phyloP scores from a whole-genome alignment of 192 early-diverging fungal species.

The Entomortierella lignicola region DNA sequence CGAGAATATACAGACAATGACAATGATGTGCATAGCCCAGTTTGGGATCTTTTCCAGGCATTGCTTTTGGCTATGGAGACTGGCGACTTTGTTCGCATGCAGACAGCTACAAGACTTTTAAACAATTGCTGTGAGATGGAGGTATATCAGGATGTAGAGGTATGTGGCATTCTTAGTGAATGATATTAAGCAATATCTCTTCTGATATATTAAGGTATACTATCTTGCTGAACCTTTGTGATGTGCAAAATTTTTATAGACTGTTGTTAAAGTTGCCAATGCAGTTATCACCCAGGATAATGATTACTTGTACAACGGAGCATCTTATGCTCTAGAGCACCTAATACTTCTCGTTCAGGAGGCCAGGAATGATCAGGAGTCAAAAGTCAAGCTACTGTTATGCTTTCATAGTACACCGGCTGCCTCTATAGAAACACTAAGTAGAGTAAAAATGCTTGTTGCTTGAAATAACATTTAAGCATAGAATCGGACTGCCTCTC shows the following conservation, averaged over 20 bases:
- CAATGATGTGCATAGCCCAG: neutral
- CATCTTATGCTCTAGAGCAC: slow-evolving; percentile 16
- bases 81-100: slow-evolving; percentile 47
- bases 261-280: slow-evolving; percentile 12
- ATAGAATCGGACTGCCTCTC: too few species aligned
- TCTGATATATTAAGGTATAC: neutral
- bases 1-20: too few species aligned
- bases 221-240: neutral
- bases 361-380: neutral
- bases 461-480: neutral
- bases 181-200: neutral
- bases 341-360: slow-evolving; percentile 16
- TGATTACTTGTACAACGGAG: slow-evolving; percentile 28
- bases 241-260: slow-evolving; percentile 4
- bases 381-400: slow-evolving; percentile 2
- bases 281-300: slow-evolving; percentile 49
- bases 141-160: slow-evolving; percentile 22
- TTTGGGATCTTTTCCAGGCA: slow-evolving; percentile 44
- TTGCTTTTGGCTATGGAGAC: slow-evolving; percentile 37
- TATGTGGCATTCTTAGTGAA: neutral
- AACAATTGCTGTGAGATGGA: neutral
- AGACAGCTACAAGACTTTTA: slow-evolving; percentile 2
- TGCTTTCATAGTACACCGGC: neutral
- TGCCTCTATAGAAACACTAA: slow-evolving; percentile 5
- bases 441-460: slow-evolving; percentile 10